Base-by-base conservation (phyloP, 345 rosid species). In the Salix suchowensis region DNA sequence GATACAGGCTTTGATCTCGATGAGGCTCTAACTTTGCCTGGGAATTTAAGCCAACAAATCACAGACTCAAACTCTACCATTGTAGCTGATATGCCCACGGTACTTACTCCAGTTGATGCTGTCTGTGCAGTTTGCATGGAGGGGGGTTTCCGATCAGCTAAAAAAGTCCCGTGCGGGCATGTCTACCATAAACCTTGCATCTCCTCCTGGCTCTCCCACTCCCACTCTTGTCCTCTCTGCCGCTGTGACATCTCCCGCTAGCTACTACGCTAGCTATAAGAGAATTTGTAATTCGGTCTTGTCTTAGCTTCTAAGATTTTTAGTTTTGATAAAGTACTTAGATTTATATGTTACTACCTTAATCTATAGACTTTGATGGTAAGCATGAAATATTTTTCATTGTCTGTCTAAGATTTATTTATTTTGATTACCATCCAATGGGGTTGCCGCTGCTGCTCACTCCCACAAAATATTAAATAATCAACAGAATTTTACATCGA, bases 141-240 rank as follows among this genome's bases (percentile, higher is more conserved):
- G 85, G 85, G 82, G 67, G 68, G 66, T 39, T 76, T 84, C 48
- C n/a, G 16, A 9, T 11, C 75, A 5, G 72, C 24, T 6, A 84
- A 74, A 46, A 62, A 37, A 37, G 46, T 65, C 62, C 77, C 79
- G 3, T 84, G 87, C 7, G 82, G 86, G 16, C 86, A 84, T 37
- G 78, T 84, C 10, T 81, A 75, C 72, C 86, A 81, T 26, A 73
- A 73, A 5, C 19, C 58, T 44, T 84, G 86, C 66, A 75, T 84
- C 62, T 66, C 87, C 40, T 48, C 68, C 26, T 84, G 85, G 87
- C 64, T 84, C 42, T 74, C 70, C 42, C 44, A 34, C 12, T 42
- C 68, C 18, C 19, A 73, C 60, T 84, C 87, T 32, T 84, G 87
- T 37, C 87, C 85, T 70, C 76, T 84, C 0, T 82, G 87, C 79